These are phyloP conservation scores for Lachancea thermotolerans DNA, from an alignment of 805 yeast genomes.

Conservation along the genomic window DNA sequence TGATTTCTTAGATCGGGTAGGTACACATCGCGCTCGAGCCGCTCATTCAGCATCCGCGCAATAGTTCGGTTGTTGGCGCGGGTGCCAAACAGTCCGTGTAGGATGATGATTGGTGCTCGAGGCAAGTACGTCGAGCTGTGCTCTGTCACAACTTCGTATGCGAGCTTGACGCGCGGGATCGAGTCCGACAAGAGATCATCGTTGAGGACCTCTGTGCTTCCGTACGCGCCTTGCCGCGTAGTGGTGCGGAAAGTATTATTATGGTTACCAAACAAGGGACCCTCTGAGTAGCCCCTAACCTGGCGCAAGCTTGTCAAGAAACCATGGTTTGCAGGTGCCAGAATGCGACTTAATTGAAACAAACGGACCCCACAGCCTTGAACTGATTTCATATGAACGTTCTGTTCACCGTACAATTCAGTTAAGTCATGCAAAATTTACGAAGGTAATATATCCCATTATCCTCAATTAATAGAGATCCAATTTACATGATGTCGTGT, in stretches of 20 bases:
- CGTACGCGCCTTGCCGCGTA: constrained; percentile 22
- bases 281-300: constrained; percentile 10
- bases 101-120: constrained; percentile 60
- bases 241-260: constrained; percentile 21
- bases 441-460: background rate
- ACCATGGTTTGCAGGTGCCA: background rate
- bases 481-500: too few species aligned
- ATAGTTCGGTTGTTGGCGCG: constrained; percentile 74
- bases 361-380: constrained; percentile 5
- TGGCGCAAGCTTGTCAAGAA: background rate
- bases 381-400: constrained; percentile 6
- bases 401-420: background rate
- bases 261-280: constrained; percentile 23
- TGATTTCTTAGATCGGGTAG: constrained; percentile 82
- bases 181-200: constrained; percentile 26
- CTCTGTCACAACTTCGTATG: constrained; percentile 43
- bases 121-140: constrained; percentile 20
- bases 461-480: too few species aligned
- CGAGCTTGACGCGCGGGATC: constrained; percentile 48
- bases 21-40: constrained; percentile 50
- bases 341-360: background rate
- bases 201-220: constrained; percentile 24
- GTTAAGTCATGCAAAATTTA: background rate
- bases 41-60: constrained; percentile 48
- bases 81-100: constrained; percentile 89